These are phyloP conservation scores for Neurospora sp. DNA, from an alignment of 495 filamentous ascomycete genomes.

Conservation along the genomic window DNA sequence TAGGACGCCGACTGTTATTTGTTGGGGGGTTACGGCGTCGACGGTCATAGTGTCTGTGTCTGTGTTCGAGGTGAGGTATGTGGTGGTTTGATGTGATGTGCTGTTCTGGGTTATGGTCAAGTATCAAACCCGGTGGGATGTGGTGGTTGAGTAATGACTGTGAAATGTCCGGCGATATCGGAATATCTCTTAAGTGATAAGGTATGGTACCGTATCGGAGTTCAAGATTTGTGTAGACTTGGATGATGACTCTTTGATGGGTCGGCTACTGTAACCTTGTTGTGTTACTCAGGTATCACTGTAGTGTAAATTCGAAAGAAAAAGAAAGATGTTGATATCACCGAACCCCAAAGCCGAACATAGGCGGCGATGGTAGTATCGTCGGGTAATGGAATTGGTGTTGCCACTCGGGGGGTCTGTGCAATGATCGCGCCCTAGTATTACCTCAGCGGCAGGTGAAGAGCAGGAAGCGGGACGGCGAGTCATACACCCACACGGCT, in stretches of 20 bases:
- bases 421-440: neutral
- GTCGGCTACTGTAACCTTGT: neutral
- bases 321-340: neutral
- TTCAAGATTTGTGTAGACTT: neutral
- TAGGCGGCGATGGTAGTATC: neutral
- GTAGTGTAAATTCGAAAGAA: neutral
- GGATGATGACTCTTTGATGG: neutral
- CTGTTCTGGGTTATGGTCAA: neutral
- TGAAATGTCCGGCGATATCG: neutral
- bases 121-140: neutral
- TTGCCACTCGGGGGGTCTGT: neutral
- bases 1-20: conserved; percentile 67
- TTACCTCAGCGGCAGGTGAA: neutral
- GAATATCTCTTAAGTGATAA: neutral
- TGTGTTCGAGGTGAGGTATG: neutral
- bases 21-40: neutral
- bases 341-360: neutral
- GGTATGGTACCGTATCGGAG: neutral
- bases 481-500: neutral
- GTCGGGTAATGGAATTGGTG: neutral
- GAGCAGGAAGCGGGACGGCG: neutral
- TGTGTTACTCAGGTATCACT: neutral
- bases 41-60: neutral
- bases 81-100: neutral
- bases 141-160: neutral